Conservation (phyloP, 352 stramenopile genomes). For the Peronospora tabacina region DNA sequence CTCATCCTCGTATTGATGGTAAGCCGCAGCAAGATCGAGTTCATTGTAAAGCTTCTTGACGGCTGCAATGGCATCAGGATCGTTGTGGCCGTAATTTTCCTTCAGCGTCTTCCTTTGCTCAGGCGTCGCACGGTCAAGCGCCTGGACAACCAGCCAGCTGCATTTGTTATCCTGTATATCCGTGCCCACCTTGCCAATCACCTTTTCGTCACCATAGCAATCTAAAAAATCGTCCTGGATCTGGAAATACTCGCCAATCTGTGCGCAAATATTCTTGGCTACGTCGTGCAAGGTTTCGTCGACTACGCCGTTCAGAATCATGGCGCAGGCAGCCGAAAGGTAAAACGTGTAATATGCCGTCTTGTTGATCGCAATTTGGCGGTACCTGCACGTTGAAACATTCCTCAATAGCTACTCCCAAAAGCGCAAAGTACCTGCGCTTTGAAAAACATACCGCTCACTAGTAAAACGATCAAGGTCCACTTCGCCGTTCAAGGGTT, state of each 20-base stretch:
- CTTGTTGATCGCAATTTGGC: conserved; percentile 97
- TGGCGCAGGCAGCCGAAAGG: conserved; percentile 89
- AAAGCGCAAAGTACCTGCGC: neutral
- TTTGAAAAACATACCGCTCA: conserved; percentile 69
- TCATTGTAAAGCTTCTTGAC: conserved; percentile 94
- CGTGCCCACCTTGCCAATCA: conserved; percentile 93
- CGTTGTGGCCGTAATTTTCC: conserved; percentile 89
- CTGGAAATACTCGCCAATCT: conserved; percentile 99
- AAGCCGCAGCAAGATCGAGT: conserved; percentile 84
- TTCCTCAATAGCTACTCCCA: conserved; percentile 4
- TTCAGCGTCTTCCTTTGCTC: conserved; percentile 83
- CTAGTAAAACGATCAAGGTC: conserved; percentile 91
- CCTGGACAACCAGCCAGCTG: conserved; percentile 96
- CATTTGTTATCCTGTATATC: conserved; percentile 99
- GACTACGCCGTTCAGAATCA: conserved; percentile 82
- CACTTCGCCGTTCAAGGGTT: conserved; percentile 69
- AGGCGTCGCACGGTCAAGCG: conserved; percentile 59
- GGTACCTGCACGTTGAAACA: conserved; percentile 38
- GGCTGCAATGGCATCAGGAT: conserved; percentile 60
- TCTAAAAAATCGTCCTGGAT: conserved; percentile 99
- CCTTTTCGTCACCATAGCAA: conserved; percentile 91
- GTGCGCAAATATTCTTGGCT: conserved; percentile 91
- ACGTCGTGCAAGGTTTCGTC: conserved; percentile 68
- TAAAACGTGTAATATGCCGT: conserved; percentile 99
- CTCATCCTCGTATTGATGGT: conserved; percentile 92